Evolutionary conservation across 257 asterid genomes (phyloP).

Genomic region (Petrea volubilis): DNA sequence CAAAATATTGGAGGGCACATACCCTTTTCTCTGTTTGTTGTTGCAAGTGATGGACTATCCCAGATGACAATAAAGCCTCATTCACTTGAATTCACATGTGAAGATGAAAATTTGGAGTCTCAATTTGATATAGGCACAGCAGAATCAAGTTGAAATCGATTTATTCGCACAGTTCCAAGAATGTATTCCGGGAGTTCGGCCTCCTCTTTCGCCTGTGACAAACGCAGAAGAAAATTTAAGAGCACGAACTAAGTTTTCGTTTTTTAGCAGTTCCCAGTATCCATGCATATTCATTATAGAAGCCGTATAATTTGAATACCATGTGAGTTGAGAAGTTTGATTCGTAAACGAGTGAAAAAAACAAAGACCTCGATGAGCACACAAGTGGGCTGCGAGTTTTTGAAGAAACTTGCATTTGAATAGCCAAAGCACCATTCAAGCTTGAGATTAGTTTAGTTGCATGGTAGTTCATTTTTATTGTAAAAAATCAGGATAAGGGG

Average conservation of each 20-base stretch:
- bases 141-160: conserved; percentile 71
- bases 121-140: conserved; percentile 68
- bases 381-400: background rate
- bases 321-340: background rate
- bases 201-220: conserved; percentile 79
- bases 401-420: background rate
- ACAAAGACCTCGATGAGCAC: background rate
- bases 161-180: conserved; percentile 90
- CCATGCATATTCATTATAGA: background rate
- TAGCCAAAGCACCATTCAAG: conserved; percentile 9
- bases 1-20: conserved; percentile 7
- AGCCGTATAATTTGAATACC: background rate
- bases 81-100: background rate
- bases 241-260: too few species aligned
- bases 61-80: background rate
- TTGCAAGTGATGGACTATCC: background rate
- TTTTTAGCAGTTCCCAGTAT: background rate
- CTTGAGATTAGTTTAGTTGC: background rate
- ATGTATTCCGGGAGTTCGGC: conserved; percentile 88
- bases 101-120: conserved; percentile 28
- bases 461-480: background rate
- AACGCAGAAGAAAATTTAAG: background rate
- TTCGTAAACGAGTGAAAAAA: background rate
- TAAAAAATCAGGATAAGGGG: background rate
- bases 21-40: background rate